Evolutionary conservation across 2,329 filamentous ascomycete genomes (phyloP), one percentile per base, ranked within the genome.

Genomic region (Pseudocercospora fijiensis): DNA sequence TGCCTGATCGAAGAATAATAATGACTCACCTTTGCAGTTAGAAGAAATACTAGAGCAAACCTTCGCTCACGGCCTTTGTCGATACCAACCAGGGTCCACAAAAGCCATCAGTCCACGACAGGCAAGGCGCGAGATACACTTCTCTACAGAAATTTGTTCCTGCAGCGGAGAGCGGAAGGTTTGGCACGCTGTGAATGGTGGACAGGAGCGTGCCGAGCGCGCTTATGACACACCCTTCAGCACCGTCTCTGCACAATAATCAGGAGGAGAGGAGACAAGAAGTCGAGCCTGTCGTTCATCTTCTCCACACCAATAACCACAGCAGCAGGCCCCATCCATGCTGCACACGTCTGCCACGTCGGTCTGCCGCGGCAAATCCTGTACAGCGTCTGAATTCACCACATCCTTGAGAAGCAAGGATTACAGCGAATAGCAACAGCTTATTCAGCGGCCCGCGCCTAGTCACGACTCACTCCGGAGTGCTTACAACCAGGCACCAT

Each of bases 51-150:
- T 52, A 52, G 49, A 52, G 49, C 49, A 24, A 52, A 52, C 24
- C 24, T 52, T 52, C 24, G 20, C 49, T 27, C 49, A 26, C 24
- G 22, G 28, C 47, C 47, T 27, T 52, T 52, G 47, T 52, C 47
- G 47, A 52, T 52, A 26, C 47, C 47, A 52, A 52, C 47, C 47
- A 52, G 47, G 47, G 47, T 52, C 47, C 47, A 24, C 47, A 8
- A 24, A 24, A 9, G 30, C 22, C 24, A 27, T 24, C 16, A 47
- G 47, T 22, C 47, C 16, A 22, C 18, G 26, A n/a, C 18, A 22
- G 47, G 47, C 6, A 24, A 52, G 4, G 43, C 43, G 43, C 43
- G 20, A 20, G 4, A 47, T n/a, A 22, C 43, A n/a, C 43, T 22
- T 22, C 43, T 47, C 43, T 47, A n/a, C 43, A 37, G 7, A 16